A percentile compares a stretch with the other conserved stretches of the same genome.
Conservation (phyloP, 495 filamentous ascomycete species). For the Aspergillus funiculosus region DNA sequence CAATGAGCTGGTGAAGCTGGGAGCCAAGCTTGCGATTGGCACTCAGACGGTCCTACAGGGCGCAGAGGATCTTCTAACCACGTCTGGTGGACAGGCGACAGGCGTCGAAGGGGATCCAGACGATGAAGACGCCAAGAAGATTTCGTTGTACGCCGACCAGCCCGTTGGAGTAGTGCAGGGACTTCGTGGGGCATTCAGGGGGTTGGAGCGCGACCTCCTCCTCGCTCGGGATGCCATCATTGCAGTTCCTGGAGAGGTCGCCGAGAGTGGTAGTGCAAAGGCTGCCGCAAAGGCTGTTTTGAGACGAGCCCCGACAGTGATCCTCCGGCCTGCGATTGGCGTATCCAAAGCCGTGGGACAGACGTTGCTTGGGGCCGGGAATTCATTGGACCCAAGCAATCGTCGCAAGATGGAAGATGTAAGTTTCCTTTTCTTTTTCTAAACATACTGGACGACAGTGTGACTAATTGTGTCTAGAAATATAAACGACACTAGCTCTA, state of each 20-base stretch:
- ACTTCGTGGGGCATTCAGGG: constrained; percentile 70
- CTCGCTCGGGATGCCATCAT: constrained; percentile 84
- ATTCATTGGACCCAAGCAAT: constrained; percentile 81
- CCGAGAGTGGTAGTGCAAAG: constrained; percentile 77
- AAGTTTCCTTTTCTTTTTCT: constrained; percentile 42
- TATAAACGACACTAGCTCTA: constrained; percentile 40
- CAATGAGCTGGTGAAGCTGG: constrained; percentile 82
- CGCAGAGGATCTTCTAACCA: constrained; percentile 71
- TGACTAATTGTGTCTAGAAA: constrained; percentile 25
- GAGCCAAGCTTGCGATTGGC: constrained; percentile 90
- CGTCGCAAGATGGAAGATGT: constrained; percentile 82
- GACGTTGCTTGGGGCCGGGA: constrained; percentile 88
- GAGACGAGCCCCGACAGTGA: constrained; percentile 79
- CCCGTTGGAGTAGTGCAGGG: constrained; percentile 83
- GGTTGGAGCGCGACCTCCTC: constrained; percentile 80
- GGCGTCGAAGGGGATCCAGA: constrained; percentile 56
- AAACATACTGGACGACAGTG: no score
- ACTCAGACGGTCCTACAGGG: constrained; percentile 86
- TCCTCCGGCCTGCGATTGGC: constrained; percentile 85
- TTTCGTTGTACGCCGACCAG: constrained; percentile 89
- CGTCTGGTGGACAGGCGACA: constrained; percentile 26
- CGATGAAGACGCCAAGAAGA: constrained; percentile 63
- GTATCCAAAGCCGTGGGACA: constrained; percentile 85
- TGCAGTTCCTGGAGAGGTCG: constrained; percentile 85
- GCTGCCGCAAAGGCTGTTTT: constrained; percentile 77